Percentiles rank a stretch among this genome's conserved stretches.
These are phyloP conservation scores for Russula compacta DNA, from an alignment of 768 basidiomycete genomes.

Conservation along the genomic window DNA sequence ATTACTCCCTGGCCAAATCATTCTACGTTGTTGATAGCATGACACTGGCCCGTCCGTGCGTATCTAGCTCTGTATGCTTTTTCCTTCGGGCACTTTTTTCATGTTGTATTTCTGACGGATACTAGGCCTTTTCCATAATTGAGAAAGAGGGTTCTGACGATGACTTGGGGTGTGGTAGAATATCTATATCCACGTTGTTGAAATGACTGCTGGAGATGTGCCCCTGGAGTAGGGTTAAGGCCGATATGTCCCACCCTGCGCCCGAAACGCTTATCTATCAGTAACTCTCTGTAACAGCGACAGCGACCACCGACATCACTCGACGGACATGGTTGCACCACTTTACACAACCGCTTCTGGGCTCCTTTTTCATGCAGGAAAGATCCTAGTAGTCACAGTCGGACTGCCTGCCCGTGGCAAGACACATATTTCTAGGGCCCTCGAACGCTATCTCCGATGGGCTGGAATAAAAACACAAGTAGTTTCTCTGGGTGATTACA, in stretches of 20 bases:
- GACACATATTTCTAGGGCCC: slow-evolving; percentile 90
- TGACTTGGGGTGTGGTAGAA: background rate
- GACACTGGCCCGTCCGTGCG: background rate
- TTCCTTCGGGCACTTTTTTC: background rate
- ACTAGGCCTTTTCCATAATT: background rate
- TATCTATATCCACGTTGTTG: background rate
- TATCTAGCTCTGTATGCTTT: background rate
- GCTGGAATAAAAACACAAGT: slow-evolving; percentile 95
- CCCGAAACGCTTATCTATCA: no score
- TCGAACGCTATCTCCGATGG: slow-evolving; percentile 98
- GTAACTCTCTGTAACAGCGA: no score
- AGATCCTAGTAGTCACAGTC: slow-evolving; percentile 88
- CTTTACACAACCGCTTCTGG: slow-evolving; percentile 89
- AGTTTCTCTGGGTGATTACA: slow-evolving; percentile 90
- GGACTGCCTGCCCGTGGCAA: slow-evolving; percentile 93
- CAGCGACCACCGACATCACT: background rate
- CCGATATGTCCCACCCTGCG: no score
- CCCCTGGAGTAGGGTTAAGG: slow-evolving; percentile 15
- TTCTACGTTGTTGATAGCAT: background rate
- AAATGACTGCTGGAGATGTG: background rate
- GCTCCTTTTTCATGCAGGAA: slow-evolving; percentile 84
- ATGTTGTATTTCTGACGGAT: background rate
- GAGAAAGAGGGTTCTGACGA: background rate
- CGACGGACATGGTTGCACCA: slow-evolving; percentile 66
- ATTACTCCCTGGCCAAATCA: background rate